phyloP scores from a whole-genome alignment of 768 basidiomycete genomes.

The Trametes punicea region DNA sequence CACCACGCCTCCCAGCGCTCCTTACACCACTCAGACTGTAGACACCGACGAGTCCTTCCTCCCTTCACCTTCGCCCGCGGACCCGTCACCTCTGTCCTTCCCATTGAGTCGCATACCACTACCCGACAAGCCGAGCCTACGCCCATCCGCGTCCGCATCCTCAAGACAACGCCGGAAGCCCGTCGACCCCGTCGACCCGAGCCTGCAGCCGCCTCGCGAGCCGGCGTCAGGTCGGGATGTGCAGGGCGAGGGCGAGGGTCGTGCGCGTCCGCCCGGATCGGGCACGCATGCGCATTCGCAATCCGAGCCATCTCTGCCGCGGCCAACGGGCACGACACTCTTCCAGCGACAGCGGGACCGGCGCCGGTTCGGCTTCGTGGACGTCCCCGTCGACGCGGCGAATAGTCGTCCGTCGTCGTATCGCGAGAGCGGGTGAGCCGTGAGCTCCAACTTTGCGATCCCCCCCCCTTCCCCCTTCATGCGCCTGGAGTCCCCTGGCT shows the following conservation, averaged over 20 bases:
- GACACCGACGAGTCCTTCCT: slow-evolving; percentile 12
- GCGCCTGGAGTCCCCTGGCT: too few relatives aligned
- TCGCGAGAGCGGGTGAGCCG: background rate
- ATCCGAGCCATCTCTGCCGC: background rate
- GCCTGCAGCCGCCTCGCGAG: slow-evolving; percentile 7
- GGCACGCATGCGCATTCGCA: background rate
- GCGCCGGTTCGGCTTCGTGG: slow-evolving; percentile 8
- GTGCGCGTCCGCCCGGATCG: background rate
- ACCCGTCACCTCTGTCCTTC: slow-evolving; percentile 1
- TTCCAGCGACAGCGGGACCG: background rate
- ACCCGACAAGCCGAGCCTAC: background rate
- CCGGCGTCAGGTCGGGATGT: background rate
- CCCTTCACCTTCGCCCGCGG: slow-evolving; percentile 7
- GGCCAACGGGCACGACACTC: background rate
- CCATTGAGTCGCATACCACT: background rate
- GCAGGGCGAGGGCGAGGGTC: background rate
- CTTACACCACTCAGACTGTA: background rate
- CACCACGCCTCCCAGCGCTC: background rate
- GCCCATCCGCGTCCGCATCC: background rate
- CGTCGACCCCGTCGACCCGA: slow-evolving; percentile 16
- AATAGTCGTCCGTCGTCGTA: slow-evolving; percentile 8
- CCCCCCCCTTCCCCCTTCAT: background rate
- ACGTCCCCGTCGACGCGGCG: slow-evolving; percentile 13
- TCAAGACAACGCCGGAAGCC: background rate
- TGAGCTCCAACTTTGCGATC: background rate